Percentiles rank a stretch among this genome's conserved stretches.
Evolutionary conservation across 176 grass and related monocot genomes (phyloP).

Genomic region (Secale cereale): DNA sequence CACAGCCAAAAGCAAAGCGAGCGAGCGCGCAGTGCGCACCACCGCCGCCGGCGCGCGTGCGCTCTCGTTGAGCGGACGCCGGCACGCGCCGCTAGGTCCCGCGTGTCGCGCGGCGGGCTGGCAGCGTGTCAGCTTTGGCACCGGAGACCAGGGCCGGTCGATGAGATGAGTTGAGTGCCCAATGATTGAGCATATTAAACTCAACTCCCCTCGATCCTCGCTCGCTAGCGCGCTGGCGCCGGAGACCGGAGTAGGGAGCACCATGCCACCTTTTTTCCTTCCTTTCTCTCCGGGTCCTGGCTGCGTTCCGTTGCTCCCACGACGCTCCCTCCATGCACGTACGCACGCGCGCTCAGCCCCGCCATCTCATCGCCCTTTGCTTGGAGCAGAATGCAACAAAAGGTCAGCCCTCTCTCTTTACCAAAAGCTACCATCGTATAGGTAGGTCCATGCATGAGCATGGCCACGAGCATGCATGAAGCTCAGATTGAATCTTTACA

Average conservation of each 20-base stretch:
- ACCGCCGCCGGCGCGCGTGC: too few species aligned
- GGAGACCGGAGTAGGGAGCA: too few species aligned
- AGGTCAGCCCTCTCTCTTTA: not conserved
- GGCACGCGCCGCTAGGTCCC: not conserved
- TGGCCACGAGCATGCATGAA: not conserved
- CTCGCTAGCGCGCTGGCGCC: not conserved
- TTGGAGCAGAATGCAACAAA: constrained; percentile 17
- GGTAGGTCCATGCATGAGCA: not conserved
- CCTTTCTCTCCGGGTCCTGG: too few species aligned
- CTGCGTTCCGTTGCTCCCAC: not conserved
- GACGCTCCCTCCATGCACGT: too few species aligned
- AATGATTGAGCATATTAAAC: constrained; percentile 42
- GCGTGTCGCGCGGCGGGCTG: constrained; percentile 22
- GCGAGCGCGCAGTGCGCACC: too few species aligned
- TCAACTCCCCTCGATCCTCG: not conserved
- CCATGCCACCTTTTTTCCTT: not conserved
- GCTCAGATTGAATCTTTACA: not conserved
- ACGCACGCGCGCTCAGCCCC: too few species aligned
- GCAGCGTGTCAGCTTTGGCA: constrained; percentile 13
- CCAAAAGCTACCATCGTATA: not conserved
- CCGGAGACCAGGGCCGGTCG: not conserved
- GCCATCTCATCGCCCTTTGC: too few species aligned
- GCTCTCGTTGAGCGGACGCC: constrained; percentile 26
- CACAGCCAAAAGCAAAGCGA: too few species aligned
- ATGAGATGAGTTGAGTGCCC: constrained; percentile 28